Percentiles rank a stretch among this genome's conserved stretches.
phyloP scores from a whole-genome alignment of 495 filamentous ascomycete species.

The Daldinia concentrica region DNA sequence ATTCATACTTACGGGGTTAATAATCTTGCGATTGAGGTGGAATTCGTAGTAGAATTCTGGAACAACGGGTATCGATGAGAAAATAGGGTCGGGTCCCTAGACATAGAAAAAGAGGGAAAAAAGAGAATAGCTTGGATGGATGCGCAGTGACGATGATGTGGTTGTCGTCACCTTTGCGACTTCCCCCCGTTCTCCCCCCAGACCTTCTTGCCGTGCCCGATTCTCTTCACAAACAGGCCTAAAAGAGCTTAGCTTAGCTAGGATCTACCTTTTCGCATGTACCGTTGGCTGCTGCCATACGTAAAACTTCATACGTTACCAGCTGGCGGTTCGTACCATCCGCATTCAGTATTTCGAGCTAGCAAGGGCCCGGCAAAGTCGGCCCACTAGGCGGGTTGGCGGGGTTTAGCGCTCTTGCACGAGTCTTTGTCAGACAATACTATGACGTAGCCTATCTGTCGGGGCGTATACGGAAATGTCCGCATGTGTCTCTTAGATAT shows the following conservation, averaged over 20 bases:
- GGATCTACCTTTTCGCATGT: slow-evolving; percentile 3
- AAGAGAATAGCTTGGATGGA: slow-evolving; percentile 25
- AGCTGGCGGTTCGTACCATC: slow-evolving; percentile 23
- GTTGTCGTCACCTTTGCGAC: slow-evolving; percentile 43
- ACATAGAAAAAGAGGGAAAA: not conserved
- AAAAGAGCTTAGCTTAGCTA: slow-evolving; percentile 33
- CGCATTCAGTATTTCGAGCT: slow-evolving; percentile 26
- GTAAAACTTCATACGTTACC: slow-evolving; percentile 1
- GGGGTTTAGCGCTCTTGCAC: slow-evolving; percentile 16
- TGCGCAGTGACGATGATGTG: slow-evolving; percentile 36
- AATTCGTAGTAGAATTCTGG: slow-evolving; percentile 6
- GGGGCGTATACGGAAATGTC: not conserved
- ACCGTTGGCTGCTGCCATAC: slow-evolving; percentile 7
- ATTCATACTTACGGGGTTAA: not conserved
- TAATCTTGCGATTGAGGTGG: slow-evolving; percentile 14
- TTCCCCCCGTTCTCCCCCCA: slow-evolving; percentile 24
- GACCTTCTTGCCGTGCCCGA: slow-evolving; percentile 18
- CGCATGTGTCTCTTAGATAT: not conserved
- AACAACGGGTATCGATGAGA: not conserved
- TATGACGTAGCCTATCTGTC: slow-evolving; percentile 1
- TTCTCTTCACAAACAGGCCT: slow-evolving; percentile 17
- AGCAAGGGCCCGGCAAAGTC: slow-evolving; percentile 9
- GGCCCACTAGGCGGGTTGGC: slow-evolving; percentile 14
- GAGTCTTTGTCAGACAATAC: slow-evolving; percentile 18
- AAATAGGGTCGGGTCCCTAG: not conserved